Conservation (phyloP, 2,329 filamentous ascomycete genomes). For the Colletotrichum tamarilloi region DNA sequence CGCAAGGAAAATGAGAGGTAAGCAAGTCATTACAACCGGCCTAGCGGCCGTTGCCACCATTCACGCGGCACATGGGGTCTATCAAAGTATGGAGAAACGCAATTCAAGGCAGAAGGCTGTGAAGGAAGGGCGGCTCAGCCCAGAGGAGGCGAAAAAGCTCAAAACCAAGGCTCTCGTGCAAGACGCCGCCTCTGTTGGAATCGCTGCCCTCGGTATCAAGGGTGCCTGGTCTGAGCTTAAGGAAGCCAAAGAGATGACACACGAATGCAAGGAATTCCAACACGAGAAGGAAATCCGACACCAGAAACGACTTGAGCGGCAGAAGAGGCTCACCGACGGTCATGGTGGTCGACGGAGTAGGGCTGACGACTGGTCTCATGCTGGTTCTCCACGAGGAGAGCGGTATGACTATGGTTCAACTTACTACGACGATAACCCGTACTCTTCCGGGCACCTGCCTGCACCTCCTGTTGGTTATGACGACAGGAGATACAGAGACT, state of each 20-base stretch:
- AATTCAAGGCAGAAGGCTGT: constrained; percentile 64
- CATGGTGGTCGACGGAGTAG: constrained; percentile 49
- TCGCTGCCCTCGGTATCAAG: constrained; percentile 68
- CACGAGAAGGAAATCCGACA: constrained; percentile 62
- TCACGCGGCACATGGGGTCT: constrained; percentile 69
- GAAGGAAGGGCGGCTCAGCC: constrained; percentile 62
- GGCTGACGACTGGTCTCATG: constrained; percentile 57
- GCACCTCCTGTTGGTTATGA: constrained; percentile 52
- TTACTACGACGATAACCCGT: constrained; percentile 61
- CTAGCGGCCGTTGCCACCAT: constrained; percentile 69
- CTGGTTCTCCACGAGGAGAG: constrained; percentile 51
- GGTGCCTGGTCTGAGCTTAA: constrained; percentile 67
- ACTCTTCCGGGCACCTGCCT: constrained; percentile 53
- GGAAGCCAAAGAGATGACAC: constrained; percentile 61
- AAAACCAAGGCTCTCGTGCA: constrained; percentile 67
- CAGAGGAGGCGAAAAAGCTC: constrained; percentile 64
- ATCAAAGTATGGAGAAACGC: constrained; percentile 68
- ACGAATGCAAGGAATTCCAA: constrained; percentile 62
- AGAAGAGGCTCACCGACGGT: constrained; percentile 43
- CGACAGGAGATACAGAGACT: constrained; percentile 47
- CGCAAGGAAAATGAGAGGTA: constrained; percentile 70
- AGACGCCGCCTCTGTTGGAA: constrained; percentile 68
- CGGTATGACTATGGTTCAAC: constrained; percentile 54
- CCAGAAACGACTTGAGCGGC: constrained; percentile 56
- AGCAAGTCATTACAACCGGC: constrained; percentile 68